These are phyloP conservation scores for Cystobasidiaceae sp. DNA, from an alignment of 1,284 basidiomycete species.

Conservation along the genomic window DNA sequence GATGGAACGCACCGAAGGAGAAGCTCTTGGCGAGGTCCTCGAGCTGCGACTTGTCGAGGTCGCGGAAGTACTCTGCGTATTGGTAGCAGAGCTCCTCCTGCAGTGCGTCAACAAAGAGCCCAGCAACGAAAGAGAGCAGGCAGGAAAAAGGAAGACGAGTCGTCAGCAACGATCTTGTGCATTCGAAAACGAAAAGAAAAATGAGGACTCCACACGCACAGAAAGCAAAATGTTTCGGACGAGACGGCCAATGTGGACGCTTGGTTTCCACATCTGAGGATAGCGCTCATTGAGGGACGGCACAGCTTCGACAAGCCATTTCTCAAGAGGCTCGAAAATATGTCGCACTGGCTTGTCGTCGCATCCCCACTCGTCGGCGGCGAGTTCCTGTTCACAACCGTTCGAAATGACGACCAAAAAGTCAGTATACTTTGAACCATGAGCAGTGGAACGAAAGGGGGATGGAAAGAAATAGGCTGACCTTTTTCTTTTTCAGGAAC, in stretches of 20 bases:
- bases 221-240: conserved; percentile 10
- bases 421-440: too few relatives aligned
- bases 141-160: neutral
- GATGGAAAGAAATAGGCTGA: neutral
- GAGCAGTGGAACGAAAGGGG: too few relatives aligned
- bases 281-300: neutral
- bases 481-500: conserved; percentile 55
- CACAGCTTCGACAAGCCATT: conserved; percentile 10
- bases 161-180: too few relatives aligned
- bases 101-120: too few relatives aligned
- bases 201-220: too few relatives aligned
- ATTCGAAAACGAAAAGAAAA: too few relatives aligned
- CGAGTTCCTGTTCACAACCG: conserved; percentile 2
- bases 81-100: conserved; percentile 8
- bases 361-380: conserved; percentile 10
- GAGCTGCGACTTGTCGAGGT: neutral
- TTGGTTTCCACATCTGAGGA: conserved; percentile 7
- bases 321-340: conserved; percentile 4
- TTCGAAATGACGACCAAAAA: too few relatives aligned
- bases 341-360: neutral
- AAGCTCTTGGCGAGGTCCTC: conserved; percentile 11
- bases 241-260: conserved; percentile 1
- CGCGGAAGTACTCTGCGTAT: neutral
- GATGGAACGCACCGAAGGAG: neutral
- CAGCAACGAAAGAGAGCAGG: too few relatives aligned